Base-by-base conservation (phyloP, 768 basidiomycete genomes). In the Kwoniella newhampshirensis region DNA sequence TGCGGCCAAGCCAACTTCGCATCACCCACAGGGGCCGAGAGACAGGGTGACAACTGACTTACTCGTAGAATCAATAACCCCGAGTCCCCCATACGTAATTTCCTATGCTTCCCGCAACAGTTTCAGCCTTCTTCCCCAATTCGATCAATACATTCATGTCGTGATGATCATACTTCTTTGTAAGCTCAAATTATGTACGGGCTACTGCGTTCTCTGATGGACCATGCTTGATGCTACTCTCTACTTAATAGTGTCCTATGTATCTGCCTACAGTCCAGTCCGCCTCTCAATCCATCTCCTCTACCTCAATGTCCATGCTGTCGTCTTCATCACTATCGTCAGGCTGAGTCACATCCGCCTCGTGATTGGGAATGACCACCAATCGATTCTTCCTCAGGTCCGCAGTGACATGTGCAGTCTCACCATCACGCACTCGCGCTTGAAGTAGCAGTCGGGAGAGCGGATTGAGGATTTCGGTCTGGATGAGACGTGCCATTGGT, bases 401-500 rank as follows among this genome's bases (percentile, higher is more conserved):
- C 61, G 91, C 91, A 21, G 82, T 82, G 49, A 97, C 81, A 25
- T 77, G 77, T 6, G 88, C 87, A 0, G 75, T 82, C 77, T 98
- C 94, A 13, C 86, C 86, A 51, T 97, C 91, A 39, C 84, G 80
- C 49, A 97, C 80, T 40, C 85, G 82, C 64, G 88, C 88, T 37
- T 89, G 86, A 45, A 98, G 84, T 40, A 98, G 81, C 81, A 88
- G 82, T 54, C 87, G 79, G 15, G 90, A 89, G 35, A 98, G 79
- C 12, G 93, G 94, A 74, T 96, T 93, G 68, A 98, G 81, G 32
- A 99, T 81, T 68, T 97, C 91, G 66, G 82, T 86, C 77, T 96
- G 93, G 64, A 99, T 93, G 3, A 88, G 83, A 30, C 92, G 84
- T 71, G 90, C 89, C 62, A 97, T 82, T 1, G 94, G 96, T 39